Conservation (phyloP, 441 rosid genomes). For the Eruca vesicaria region DNA sequence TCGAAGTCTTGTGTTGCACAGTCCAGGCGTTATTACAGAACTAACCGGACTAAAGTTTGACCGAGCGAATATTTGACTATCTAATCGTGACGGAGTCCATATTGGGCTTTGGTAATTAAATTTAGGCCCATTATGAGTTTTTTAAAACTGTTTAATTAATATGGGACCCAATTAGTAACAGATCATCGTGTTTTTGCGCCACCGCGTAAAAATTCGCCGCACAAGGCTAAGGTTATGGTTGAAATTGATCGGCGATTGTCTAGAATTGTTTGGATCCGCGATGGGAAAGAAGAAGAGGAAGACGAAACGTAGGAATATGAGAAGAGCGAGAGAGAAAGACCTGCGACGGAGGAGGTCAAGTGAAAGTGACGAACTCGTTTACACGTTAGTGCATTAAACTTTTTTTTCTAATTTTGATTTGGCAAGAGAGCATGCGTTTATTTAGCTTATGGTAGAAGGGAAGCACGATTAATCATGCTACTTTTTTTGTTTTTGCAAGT, state of each 20-base stretch:
- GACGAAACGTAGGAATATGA: background rate
- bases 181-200: background rate
- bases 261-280: background rate
- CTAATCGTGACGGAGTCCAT: background rate
- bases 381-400: constrained; percentile 1
- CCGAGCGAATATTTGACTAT: background rate
- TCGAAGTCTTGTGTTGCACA: too few relatives aligned
- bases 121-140: constrained; percentile 8
- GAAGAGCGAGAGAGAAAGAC: background rate
- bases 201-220: background rate
- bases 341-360: background rate
- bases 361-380: constrained; percentile 9
- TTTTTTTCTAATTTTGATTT: background rate
- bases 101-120: background rate
- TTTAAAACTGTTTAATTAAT: background rate
- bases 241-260: background rate
- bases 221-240: background rate
- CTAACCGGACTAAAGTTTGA: too few relatives aligned
- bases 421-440: background rate
- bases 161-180: background rate
- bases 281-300: background rate
- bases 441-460: background rate
- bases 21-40: too few relatives aligned
- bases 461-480: background rate
- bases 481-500: background rate